Evolutionary conservation across 176 grass and related monocot species (phyloP), one percentile per base, ranked within the genome.

Genomic region (Oryza coarctata): DNA sequence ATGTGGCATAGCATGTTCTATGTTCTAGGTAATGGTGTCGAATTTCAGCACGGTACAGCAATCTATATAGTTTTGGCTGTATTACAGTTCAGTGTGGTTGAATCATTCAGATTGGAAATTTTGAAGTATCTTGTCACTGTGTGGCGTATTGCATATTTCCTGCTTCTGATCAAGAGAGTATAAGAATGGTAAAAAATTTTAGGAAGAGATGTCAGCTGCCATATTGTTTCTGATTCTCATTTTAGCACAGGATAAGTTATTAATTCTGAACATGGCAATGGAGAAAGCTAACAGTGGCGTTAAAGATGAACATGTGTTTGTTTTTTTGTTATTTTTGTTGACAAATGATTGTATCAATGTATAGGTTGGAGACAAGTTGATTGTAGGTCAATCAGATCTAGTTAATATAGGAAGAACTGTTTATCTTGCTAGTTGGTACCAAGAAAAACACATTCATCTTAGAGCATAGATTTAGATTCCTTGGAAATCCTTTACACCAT

Each of bases 161-260:
- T 63, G 41, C 36, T 32, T 62, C 28, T 78, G 57, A 32, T 80
- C 52, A 34, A 43, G 47, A 50, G 31, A 0, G 31, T 75, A 65
- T 64, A 76, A n/a, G 40, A 34, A 23, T 68, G 15, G 23, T 44
- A n/a, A 35, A 55, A 25, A 35, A 75, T 17, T 40, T 22, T 12
- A 57, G 30, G 27, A 74, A 22, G 9, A 41, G 11, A 76, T 50
- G 23, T 5, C 44, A 79, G 28, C 44, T 62, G 29, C 17, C 20
- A 80, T 73, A 74, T 73, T 80, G 27, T 71, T 58, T 68, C 70
- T 40, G 9, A 23, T 68, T 62, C 27, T 80, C 73, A 1, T 66
- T 80, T 79, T 66, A 57, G 13, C 33, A 9, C 31, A 26, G 9
- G 33, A 26, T 18, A 62, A 40, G 65, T 70, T 65, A 81, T 28